These are phyloP conservation scores for Mucor circinelloides DNA, from an alignment of 371 early-diverging fungal genomes.

Conservation along the genomic window DNA sequence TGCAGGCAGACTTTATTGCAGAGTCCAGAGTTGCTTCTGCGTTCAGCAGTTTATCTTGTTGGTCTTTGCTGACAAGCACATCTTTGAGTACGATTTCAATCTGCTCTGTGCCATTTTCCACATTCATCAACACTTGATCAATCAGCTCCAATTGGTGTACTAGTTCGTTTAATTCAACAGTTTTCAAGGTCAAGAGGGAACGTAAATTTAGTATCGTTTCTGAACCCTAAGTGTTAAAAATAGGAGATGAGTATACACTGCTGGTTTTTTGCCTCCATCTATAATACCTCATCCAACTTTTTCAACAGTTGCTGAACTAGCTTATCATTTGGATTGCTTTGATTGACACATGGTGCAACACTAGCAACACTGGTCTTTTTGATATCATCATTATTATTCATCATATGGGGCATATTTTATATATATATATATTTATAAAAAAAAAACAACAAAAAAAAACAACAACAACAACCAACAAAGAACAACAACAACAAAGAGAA, in stretches of 20 bases:
- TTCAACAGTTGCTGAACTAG: conserved; percentile 23
- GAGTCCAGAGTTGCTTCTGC: conserved; percentile 35
- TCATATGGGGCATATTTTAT: neutral
- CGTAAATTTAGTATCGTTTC: conserved; percentile 32
- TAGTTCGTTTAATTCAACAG: conserved; percentile 32
- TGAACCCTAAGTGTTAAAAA: conserved; percentile 23
- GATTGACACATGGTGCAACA: neutral
- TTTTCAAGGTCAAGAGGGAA: conserved; percentile 28
- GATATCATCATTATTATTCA: neutral
- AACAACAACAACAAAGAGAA: neutral
- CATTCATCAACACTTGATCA: conserved; percentile 29
- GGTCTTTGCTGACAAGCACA: conserved; percentile 5
- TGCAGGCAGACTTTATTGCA: conserved; percentile 27
- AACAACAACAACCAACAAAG: neutral
- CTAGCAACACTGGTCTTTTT: neutral
- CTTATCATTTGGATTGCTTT: conserved; percentile 12
- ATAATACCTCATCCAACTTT: conserved; percentile 29
- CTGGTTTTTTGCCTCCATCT: neutral
- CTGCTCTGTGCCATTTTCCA: conserved; percentile 31
- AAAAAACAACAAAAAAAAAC: neutral
- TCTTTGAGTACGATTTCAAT: conserved; percentile 31
- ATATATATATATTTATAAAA: neutral
- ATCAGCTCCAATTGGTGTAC: conserved; percentile 34
- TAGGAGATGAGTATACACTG: neutral
- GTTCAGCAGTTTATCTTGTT: conserved; percentile 19